Conservation (phyloP, 148 eudicot species). For the Nepenthes gracilis region DNA sequence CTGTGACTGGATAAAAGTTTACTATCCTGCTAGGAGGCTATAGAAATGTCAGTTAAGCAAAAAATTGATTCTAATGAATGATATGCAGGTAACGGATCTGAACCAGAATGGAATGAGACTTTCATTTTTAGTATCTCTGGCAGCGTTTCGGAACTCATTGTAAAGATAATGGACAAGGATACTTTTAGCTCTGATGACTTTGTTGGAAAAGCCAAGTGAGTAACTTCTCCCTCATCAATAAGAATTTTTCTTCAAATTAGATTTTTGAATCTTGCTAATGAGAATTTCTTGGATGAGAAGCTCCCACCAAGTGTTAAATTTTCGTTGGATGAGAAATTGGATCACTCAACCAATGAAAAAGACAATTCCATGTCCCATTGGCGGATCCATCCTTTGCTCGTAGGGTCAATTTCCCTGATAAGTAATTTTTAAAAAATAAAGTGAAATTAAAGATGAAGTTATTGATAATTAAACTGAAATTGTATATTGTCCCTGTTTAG, state of each 20-base stretch:
- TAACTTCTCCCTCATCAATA: neutral
- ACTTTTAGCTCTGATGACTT: constrained; percentile 46
- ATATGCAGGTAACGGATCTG: constrained; percentile 47
- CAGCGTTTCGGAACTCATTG: constrained; percentile 29
- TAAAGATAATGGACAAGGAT: constrained; percentile 69
- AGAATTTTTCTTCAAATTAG: neutral
- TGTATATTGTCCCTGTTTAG: too few species aligned
- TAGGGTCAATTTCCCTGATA: too few species aligned
- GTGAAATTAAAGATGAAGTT: too few species aligned
- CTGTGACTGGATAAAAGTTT: too few species aligned
- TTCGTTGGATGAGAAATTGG: too few species aligned
- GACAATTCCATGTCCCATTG: too few species aligned
- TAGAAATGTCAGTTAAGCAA: neutral
- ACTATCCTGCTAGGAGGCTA: neutral
- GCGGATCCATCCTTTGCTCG: too few species aligned
- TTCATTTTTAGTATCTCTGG: constrained; percentile 45
- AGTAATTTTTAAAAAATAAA: too few species aligned
- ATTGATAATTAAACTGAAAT: too few species aligned
- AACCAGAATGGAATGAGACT: constrained; percentile 81
- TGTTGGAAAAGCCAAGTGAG: constrained; percentile 33
- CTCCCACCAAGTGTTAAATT: too few species aligned
- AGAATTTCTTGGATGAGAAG: too few species aligned
- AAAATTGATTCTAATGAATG: neutral
- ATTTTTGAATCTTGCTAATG: neutral
- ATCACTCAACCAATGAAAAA: too few species aligned